A percentile compares a stretch with the other conserved stretches of the same genome.
phyloP scores from a whole-genome alignment of 2,329 filamentous ascomycete genomes.

The Bipolaris zeicola region DNA sequence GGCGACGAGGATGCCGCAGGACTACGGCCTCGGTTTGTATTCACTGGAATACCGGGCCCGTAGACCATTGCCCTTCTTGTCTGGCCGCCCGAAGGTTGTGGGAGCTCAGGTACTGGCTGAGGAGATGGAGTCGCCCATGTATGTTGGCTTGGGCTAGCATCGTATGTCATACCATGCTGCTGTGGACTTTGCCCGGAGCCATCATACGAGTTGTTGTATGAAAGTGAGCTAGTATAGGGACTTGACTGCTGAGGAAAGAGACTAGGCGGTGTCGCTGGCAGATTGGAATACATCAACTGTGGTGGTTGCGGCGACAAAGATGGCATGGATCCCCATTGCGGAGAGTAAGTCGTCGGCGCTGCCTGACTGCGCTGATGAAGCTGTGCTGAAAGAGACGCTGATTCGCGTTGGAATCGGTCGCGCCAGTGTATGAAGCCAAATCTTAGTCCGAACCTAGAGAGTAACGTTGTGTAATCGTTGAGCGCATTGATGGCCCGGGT shows the following conservation, averaged over 20 bases:
- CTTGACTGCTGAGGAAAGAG: constrained; percentile 36
- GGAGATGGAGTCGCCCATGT: constrained; percentile 35
- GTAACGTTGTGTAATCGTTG: constrained; percentile 54
- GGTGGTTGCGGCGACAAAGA: constrained; percentile 31
- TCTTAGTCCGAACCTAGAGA: constrained; percentile 54
- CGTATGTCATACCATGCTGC: constrained; percentile 20
- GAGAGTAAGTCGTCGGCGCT: constrained; percentile 22
- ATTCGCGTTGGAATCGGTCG: constrained; percentile 55
- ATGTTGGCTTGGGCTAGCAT: constrained; percentile 21
- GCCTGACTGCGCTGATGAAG: constrained; percentile 47
- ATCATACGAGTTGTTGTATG: constrained; percentile 35
- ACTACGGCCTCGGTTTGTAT: constrained; percentile 14
- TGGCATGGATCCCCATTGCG: constrained; percentile 37
- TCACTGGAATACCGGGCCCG: constrained; percentile 29
- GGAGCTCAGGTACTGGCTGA: constrained; percentile 40
- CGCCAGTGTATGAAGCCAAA: constrained; percentile 59
- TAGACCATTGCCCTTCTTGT: constrained; percentile 40
- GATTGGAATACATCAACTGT: constrained; percentile 31
- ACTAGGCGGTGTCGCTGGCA: constrained; percentile 39
- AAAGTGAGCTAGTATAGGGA: constrained; percentile 37
- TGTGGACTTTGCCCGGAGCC: constrained; percentile 21
- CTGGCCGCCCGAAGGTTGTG: constrained; percentile 39
- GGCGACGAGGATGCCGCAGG: constrained; percentile 12
- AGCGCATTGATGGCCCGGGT: constrained; percentile 54
- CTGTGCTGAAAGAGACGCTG: constrained; percentile 48